A percentile compares a stretch with the other conserved stretches of the same genome.
Conservation (phyloP, 139 green algal genomes). For the Picochlorum sp. region DNA sequence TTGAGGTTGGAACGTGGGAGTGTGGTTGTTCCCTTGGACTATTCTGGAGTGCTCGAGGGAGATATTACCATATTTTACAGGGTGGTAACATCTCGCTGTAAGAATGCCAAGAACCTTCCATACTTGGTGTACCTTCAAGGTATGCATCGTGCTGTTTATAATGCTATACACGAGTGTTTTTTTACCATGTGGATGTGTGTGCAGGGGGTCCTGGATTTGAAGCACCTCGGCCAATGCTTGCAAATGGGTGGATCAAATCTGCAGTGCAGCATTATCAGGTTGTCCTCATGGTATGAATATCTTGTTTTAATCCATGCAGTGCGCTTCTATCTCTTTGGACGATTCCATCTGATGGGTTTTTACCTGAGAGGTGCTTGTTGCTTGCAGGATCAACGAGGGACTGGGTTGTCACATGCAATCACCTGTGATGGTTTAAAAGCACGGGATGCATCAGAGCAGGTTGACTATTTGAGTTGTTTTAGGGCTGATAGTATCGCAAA, state of each 20-base stretch:
- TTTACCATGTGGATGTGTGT: background rate
- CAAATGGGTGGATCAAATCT: slow-evolving; percentile 68
- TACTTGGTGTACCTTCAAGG: slow-evolving; percentile 83
- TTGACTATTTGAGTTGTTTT: slow-evolving; percentile 60
- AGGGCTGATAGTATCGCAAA: slow-evolving; percentile 85
- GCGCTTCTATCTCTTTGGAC: background rate
- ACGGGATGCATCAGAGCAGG: slow-evolving; percentile 55
- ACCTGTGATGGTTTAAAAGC: slow-evolving; percentile 44
- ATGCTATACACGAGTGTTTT: too few relatives aligned
- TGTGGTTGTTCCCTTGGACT: slow-evolving; percentile 64
- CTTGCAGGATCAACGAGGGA: slow-evolving; percentile 73
- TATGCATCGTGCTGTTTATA: slow-evolving; percentile 8
- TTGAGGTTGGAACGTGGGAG: slow-evolving; percentile 47
- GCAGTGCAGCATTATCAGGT: slow-evolving; percentile 63
- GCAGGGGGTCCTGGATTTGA: slow-evolving; percentile 85
- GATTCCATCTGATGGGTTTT: too few relatives aligned
- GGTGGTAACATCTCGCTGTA: slow-evolving; percentile 50
- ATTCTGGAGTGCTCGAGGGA: slow-evolving; percentile 23
- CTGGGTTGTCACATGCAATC: slow-evolving; percentile 56
- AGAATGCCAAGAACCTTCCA: slow-evolving; percentile 33
- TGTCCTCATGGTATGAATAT: slow-evolving; percentile 52
- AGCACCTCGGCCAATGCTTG: slow-evolving; percentile 50
- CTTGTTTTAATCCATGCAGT: background rate
- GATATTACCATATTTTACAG: slow-evolving; percentile 69
- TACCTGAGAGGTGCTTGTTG: too few relatives aligned